These are phyloP conservation scores for Trichoderma asperellum DNA, from an alignment of 2,329 filamentous ascomycete species.

Conservation along the genomic window DNA sequence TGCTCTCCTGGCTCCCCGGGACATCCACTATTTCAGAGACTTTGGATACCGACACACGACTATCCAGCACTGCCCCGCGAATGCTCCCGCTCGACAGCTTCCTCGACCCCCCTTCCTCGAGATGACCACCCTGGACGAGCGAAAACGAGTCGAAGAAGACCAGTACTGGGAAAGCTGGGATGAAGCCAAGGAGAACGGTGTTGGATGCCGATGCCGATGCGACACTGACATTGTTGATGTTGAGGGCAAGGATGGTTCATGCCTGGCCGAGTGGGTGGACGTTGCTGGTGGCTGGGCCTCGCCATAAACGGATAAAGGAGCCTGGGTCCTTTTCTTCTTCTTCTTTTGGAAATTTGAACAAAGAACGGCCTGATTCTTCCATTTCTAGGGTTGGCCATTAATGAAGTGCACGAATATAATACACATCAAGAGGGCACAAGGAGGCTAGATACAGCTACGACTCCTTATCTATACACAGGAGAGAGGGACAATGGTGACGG, in stretches of 20 bases:
- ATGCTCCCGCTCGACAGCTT: slow-evolving; percentile 86
- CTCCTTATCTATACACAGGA: slow-evolving; percentile 7
- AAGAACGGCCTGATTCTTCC: slow-evolving; percentile 12
- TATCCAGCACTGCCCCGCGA: slow-evolving; percentile 97
- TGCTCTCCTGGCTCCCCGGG: slow-evolving; percentile 74
- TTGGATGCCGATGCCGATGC: slow-evolving; percentile 94
- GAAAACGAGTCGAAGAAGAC: slow-evolving; percentile 86
- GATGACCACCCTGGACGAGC: slow-evolving; percentile 77
- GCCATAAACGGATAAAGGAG: slow-evolving; percentile 40
- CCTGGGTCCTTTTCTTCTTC: background rate
- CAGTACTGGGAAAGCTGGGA: slow-evolving; percentile 94
- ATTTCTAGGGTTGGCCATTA: slow-evolving; percentile 17
- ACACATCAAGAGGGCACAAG: slow-evolving; percentile 14
- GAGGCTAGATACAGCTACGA: slow-evolving; percentile 11
- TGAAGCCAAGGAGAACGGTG: slow-evolving; percentile 87
- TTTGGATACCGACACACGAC: slow-evolving; percentile 98
- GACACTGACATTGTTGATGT: slow-evolving; percentile 98
- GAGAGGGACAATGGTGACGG: background rate
- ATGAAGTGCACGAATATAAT: slow-evolving; percentile 29
- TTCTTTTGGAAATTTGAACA: slow-evolving; percentile 23
- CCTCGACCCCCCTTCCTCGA: slow-evolving; percentile 80
- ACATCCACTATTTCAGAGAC: slow-evolving; percentile 99
- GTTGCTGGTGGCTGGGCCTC: slow-evolving; percentile 90
- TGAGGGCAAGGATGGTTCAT: slow-evolving; percentile 95
- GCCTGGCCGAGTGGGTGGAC: slow-evolving; percentile 94